Evolutionary conservation across 768 basidiomycete genomes (phyloP), one percentile per base, ranked within the genome.

Genomic region (Phanerochaete sordida): DNA sequence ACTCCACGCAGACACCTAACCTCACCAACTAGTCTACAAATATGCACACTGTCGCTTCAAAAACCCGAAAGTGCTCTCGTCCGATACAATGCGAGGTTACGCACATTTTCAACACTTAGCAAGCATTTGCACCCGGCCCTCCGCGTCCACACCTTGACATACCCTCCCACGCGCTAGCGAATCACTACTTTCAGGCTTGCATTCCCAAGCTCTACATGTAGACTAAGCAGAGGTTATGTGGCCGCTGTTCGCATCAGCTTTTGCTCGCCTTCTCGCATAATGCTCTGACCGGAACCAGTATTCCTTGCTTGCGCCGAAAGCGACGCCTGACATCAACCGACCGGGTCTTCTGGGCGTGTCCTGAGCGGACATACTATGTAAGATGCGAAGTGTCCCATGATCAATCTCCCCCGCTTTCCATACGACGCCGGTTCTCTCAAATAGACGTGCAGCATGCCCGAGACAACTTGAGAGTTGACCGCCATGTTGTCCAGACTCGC

Each of bases 401-500:
- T 48, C 43, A 56, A 6, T 47, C 19, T 7, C 44, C n/a, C n/a
- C n/a, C n/a, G n/a, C n/a, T n/a, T n/a, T n/a, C 53, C 47, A 47
- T 49, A 39, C 58, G 31, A 24, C 45, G 52, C 46, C 53, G 51
- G 54, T 51, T 37, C 55, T 19, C 28, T 24, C 31, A n/a, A 19
- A 31, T 43, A 54, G 35, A 26, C 33, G 37, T 19, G 28, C 12
- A 15, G 23, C 31, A 12, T 16, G 23, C 28, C 11, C 33, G 33
- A 35, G 33, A 35, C 33, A 35, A 33, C 48, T 51, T 45, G 31
- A 24, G 16, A 37, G 33, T 30, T 48, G 46, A 37, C 57, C 6
- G 23, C 54, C 58, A 69, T 70, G 69, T 52, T 70, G 31, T 28
- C 62, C 27, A 61, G 63, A 27, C 47, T 64, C 11, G 59, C 48